phyloP scores from a whole-genome alignment of 257 asterid genomes.

The Handroanthus guayacan region DNA sequence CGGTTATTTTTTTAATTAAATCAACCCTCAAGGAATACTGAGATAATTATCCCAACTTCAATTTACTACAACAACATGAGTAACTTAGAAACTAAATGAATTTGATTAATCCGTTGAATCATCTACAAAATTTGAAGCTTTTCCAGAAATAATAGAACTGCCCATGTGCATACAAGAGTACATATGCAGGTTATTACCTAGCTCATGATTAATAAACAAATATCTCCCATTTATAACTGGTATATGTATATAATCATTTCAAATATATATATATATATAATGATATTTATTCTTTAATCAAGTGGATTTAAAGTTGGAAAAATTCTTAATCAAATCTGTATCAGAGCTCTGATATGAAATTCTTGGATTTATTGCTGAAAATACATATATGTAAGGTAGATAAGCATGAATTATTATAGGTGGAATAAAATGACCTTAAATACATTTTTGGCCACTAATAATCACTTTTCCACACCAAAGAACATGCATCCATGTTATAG shows the following conservation, averaged over 20 bases:
- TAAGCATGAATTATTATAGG: constrained; percentile 20
- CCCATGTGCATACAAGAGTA: background rate
- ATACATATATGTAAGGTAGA: background rate
- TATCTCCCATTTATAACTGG: background rate
- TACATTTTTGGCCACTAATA: constrained; percentile 28
- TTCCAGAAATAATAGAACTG: background rate
- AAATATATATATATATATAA: background rate
- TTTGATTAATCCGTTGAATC: background rate
- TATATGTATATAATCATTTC: background rate
- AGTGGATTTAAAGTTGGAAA: constrained; percentile 6
- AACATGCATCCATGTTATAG: constrained; percentile 66
- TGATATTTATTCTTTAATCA: constrained; percentile 20
- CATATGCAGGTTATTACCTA: background rate
- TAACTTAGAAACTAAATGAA: background rate
- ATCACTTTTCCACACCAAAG: constrained; percentile 34
- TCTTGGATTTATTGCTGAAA: constrained; percentile 18
- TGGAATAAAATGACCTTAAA: constrained; percentile 29
- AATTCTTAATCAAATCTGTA: constrained; percentile 6
- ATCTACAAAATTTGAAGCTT: background rate
- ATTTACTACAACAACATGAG: background rate
- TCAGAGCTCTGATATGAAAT: background rate
- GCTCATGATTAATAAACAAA: background rate
- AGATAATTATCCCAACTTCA: background rate
- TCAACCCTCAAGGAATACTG: no score
- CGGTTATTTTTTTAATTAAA: no score